Percentiles rank a stretch among this genome's conserved stretches.
Evolutionary conservation across 1,284 basidiomycete genomes (phyloP).

Genomic region (Cryptococcus jaspeensis): DNA sequence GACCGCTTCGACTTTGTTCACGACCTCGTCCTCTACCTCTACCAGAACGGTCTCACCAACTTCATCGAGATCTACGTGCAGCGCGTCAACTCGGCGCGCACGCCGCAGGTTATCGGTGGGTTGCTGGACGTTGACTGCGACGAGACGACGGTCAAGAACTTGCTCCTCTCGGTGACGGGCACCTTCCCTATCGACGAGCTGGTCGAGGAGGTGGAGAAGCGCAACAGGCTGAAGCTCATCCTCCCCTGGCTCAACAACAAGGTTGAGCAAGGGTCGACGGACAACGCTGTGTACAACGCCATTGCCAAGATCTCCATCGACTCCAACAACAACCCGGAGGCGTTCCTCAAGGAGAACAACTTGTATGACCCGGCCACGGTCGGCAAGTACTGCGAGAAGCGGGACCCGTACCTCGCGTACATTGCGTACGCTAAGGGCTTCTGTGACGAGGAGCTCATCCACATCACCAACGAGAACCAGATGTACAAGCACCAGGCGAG

Average conservation of each 20-base stretch:
- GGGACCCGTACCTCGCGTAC: conserved; percentile 97
- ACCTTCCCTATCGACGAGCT: conserved; percentile 98
- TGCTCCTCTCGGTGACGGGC: conserved; percentile 90
- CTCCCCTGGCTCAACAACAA: conserved; percentile 94
- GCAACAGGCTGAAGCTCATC: conserved; percentile 95
- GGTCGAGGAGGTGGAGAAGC: conserved; percentile 93
- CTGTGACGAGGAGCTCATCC: conserved; percentile 96
- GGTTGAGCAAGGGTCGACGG: conserved; percentile 88
- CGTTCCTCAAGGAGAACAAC: conserved; percentile 98
- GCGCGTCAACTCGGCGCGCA: conserved; percentile 93
- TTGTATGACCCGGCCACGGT: conserved; percentile 90
- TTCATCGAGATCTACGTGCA: conserved; percentile 99
- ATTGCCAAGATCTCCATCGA: conserved; percentile 98
- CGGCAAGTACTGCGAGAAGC: conserved; percentile 98
- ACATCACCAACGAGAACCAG: conserved; percentile 97
- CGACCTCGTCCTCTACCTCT: conserved; percentile 96
- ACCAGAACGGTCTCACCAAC: conserved; percentile 94
- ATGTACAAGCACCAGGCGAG: conserved; percentile 99
- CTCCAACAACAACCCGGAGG: conserved; percentile 96
- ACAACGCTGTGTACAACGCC: conserved; percentile 91
- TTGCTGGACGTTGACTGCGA: conserved; percentile 98
- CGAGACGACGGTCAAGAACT: conserved; percentile 90
- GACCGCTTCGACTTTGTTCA: conserved; percentile 99
- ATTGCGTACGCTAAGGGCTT: conserved; percentile 99
- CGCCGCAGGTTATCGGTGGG: conserved; percentile 97